Evolutionary conservation across 176 grass and related monocot genomes (phyloP), one percentile per base, ranked within the genome.

Genomic region (Puya raimondii): DNA sequence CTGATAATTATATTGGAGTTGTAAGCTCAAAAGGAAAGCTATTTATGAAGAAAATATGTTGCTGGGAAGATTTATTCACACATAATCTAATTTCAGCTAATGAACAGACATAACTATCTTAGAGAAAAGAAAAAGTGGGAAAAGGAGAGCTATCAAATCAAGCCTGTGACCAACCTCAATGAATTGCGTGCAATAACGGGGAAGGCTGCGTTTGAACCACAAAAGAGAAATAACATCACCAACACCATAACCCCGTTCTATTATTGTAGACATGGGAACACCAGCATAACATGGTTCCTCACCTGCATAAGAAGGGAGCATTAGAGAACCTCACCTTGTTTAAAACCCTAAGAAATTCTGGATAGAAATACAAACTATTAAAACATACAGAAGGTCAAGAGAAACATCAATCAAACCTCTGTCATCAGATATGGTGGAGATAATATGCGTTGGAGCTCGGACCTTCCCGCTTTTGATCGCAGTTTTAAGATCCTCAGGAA

Each of bases 341-440:
- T 22, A 18, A 61, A 61, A 21, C n/a, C 56, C 21, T 18, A 61
- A 61, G n/a, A 57, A 21, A 61, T 61, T 16, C 17, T 61, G 33
- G 33, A 7, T 42, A 6, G 4, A 61, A 61, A 61, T 0, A 22
- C 16, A 16, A 61, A 18, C 56, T 2, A 16, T 9, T 61, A 61
- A 61, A 61, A 2, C 3, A 18, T 61, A 54, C 12, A 75, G 69
- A 66, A 84, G 51, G 3, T 61, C 64, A 12, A 67, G 53, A 42
- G 67, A 56, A 53, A 4, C 64, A 74, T 50, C 47, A 85, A 85
- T 81, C 80, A 81, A 86, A 99, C 94, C 94, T 99, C 90, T 90
- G 67, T 99, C 94, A 80, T 99, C 94, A 53, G 94, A 99, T 70
- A 99, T 99, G 17, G 94, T 99, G 80, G 94, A 99, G 82, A 99